Evolutionary conservation across 805 yeast genomes (phyloP).

Genomic region (Wickerhamiella cacticola): DNA sequence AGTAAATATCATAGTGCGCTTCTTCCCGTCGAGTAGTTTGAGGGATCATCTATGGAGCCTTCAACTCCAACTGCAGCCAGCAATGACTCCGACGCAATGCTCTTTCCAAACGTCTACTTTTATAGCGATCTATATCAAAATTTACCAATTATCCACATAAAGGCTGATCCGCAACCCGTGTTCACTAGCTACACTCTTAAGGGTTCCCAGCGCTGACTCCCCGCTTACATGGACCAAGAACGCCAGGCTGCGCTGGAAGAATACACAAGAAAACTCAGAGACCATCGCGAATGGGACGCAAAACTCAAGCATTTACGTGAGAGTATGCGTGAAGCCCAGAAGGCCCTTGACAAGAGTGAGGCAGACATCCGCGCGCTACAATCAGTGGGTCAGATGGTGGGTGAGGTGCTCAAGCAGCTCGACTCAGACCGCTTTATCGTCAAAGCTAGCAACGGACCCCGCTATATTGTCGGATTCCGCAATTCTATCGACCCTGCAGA

Average conservation of each 20-base stretch:
- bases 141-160: neutral
- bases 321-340: conserved; percentile 71
- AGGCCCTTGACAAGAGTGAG: conserved; percentile 82
- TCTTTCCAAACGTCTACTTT: too few relatives aligned
- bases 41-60: too few relatives aligned
- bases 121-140: neutral
- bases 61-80: too few relatives aligned
- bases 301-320: conserved; percentile 73
- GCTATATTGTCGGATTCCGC: conserved; percentile 95
- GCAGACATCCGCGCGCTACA: conserved; percentile 94
- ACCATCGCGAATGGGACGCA: conserved; percentile 91
- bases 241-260: conserved; percentile 65
- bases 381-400: conserved; percentile 93
- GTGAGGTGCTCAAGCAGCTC: conserved; percentile 89
- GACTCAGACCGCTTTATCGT: conserved; percentile 90
- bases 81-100: too few relatives aligned
- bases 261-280: conserved; percentile 74
- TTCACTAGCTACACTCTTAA: neutral
- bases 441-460: conserved; percentile 92
- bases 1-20: too few relatives aligned
- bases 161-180: neutral
- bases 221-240: conserved; percentile 34
- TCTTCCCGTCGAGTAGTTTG: too few relatives aligned
- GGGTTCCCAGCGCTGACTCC: neutral
- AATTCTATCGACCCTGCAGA: conserved; percentile 75